Conservation (phyloP, 495 filamentous ascomycete genomes). For the Annulohypoxylon stygium region DNA sequence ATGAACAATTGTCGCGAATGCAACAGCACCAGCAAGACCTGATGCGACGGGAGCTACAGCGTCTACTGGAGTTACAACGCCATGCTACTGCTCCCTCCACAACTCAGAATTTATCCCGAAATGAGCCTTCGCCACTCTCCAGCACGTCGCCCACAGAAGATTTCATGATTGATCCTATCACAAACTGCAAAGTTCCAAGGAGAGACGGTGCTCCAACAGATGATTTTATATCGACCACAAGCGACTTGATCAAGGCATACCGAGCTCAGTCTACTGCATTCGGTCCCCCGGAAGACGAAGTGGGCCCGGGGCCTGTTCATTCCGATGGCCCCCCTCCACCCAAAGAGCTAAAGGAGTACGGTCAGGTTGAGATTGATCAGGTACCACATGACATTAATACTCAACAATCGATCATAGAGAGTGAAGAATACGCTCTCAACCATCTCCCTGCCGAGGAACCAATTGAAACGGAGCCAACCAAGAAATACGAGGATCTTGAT, state of each 20-base stretch:
- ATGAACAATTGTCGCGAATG: too few species aligned
- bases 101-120: not conserved
- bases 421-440: slow-evolving; percentile 52
- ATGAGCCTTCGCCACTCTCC: not conserved
- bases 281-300: slow-evolving; percentile 39
- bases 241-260: slow-evolving; percentile 53
- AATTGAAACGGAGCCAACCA: slow-evolving; percentile 18
- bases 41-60: too few species aligned
- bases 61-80: too few species aligned
- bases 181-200: slow-evolving; percentile 67
- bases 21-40: too few species aligned
- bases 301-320: slow-evolving; percentile 44
- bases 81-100: too few species aligned
- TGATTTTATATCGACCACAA: not conserved
- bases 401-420: slow-evolving; percentile 36
- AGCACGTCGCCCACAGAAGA: slow-evolving; percentile 40
- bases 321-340: slow-evolving; percentile 53
- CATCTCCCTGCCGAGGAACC: slow-evolving; percentile 49
- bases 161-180: slow-evolving; percentile 72
- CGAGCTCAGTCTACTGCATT: slow-evolving; percentile 55
- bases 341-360: slow-evolving; percentile 57
- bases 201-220: not conserved
- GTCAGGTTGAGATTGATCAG: slow-evolving; percentile 50
- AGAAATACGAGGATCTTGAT: slow-evolving; percentile 47
- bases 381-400: slow-evolving; percentile 25